These are phyloP conservation scores for Colletotrichum neosansevieriae DNA, from an alignment of 2,329 filamentous ascomycete species.

Conservation along the genomic window DNA sequence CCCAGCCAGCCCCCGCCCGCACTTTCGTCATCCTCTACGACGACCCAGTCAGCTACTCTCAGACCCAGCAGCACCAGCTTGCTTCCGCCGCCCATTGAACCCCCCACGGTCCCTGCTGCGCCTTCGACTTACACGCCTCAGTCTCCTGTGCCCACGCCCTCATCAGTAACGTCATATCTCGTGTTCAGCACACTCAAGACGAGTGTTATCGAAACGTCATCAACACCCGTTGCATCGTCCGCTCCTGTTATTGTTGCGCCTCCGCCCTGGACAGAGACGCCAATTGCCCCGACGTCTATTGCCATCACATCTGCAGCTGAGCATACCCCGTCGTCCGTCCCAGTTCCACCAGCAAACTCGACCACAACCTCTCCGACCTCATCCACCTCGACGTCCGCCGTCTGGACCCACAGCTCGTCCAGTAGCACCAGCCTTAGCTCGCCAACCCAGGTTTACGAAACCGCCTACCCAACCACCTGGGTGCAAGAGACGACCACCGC, in stretches of 20 bases:
- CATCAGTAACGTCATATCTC: background rate
- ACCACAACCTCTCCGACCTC: constrained; percentile 7
- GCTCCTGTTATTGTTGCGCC: background rate
- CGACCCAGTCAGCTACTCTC: background rate
- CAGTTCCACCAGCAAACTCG: constrained; percentile 21
- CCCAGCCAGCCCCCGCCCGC: background rate
- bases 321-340: constrained; percentile 5
- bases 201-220: background rate
- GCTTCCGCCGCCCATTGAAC: background rate
- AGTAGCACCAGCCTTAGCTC: background rate
- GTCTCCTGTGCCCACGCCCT: background rate
- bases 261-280: constrained; percentile 13
- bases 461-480: constrained; percentile 38
- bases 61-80: background rate
- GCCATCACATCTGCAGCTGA: constrained; percentile 21
- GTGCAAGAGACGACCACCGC: constrained; percentile 29
- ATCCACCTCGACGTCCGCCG: background rate
- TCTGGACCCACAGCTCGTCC: background rate
- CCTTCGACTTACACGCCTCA: background rate
- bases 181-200: background rate
- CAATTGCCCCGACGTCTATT: background rate
- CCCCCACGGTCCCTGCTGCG: background rate
- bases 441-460: constrained; percentile 38
- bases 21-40: background rate
- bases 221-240: background rate